Evolutionary conservation across 2,329 filamentous ascomycete genomes (phyloP).

Genomic region (Fusarium tanahbumbuense): DNA sequence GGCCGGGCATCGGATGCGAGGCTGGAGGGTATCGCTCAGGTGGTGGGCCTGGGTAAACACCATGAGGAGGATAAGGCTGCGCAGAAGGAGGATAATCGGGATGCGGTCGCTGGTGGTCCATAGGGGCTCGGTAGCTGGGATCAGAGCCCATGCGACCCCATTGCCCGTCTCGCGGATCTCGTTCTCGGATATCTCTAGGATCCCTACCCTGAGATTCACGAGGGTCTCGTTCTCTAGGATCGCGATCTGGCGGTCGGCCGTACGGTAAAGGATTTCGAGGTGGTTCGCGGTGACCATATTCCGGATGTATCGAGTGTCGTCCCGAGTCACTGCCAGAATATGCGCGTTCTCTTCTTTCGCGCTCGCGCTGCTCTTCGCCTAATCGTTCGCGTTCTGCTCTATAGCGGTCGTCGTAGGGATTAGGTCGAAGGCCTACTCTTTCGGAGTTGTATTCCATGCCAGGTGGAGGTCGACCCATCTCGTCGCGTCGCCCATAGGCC

Average conservation of each 20-base stretch:
- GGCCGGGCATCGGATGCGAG: slow-evolving; percentile 52
- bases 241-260: slow-evolving; percentile 57
- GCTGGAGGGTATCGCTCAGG: slow-evolving; percentile 51
- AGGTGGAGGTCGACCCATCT: slow-evolving; percentile 53
- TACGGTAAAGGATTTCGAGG: slow-evolving; percentile 61
- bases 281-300: slow-evolving; percentile 57
- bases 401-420: slow-evolving; percentile 65
- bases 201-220: slow-evolving; percentile 56
- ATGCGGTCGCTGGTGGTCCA: slow-evolving; percentile 58
- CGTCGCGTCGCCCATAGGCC: slow-evolving; percentile 63
- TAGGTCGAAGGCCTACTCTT: slow-evolving; percentile 57
- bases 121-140: slow-evolving; percentile 51
- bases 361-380: slow-evolving; percentile 58
- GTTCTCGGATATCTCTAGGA: slow-evolving; percentile 51
- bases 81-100: slow-evolving; percentile 61
- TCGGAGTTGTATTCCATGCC: slow-evolving; percentile 66
- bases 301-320: slow-evolving; percentile 54
- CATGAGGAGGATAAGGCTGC: slow-evolving; percentile 52
- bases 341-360: slow-evolving; percentile 59
- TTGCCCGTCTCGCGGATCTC: slow-evolving; percentile 51
- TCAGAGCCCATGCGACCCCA: slow-evolving; percentile 52
- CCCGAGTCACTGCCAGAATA: slow-evolving; percentile 62
- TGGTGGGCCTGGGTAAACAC: slow-evolving; percentile 48
- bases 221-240: slow-evolving; percentile 53
- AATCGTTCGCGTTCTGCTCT: slow-evolving; percentile 61